A percentile compares a stretch with the other conserved stretches of the same genome.
Conservation (phyloP, 176 grass and related monocot species). For the Paspalum vaginatum region DNA sequence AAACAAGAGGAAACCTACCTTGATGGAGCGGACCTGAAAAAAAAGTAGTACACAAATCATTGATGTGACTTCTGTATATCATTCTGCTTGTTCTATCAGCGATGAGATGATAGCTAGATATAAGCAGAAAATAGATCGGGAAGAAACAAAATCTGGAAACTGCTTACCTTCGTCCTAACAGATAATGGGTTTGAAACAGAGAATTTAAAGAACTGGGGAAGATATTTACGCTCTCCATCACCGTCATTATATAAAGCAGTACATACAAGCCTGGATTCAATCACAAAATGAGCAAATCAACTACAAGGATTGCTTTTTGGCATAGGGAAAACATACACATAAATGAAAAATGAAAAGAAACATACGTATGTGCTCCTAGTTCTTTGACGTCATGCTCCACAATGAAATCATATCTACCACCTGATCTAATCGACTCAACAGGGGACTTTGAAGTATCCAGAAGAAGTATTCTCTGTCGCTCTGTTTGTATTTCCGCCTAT, state of each 20-base stretch:
- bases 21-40: conserved; percentile 90
- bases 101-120: conserved; percentile 11
- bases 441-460: conserved; percentile 91
- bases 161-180: conserved; percentile 96
- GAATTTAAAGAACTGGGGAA: conserved; percentile 99
- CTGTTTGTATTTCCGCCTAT: conserved; percentile 98
- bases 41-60: conserved; percentile 35
- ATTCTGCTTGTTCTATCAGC: conserved; percentile 30
- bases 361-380: conserved; percentile 86
- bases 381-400: conserved; percentile 99
- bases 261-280: conserved; percentile 86
- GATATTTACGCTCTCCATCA: conserved; percentile 95
- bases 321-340: conserved; percentile 7
- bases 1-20: conserved; percentile 78
- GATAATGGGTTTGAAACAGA: conserved; percentile 90
- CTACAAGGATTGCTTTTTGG: conserved; percentile 18
- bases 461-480: conserved; percentile 84
- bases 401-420: conserved; percentile 97
- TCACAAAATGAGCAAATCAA: conserved; percentile 42
- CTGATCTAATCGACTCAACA: conserved; percentile 91
- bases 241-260: conserved; percentile 95
- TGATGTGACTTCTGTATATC: conserved; percentile 10
- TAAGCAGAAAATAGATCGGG: not conserved
- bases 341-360: conserved; percentile 36
- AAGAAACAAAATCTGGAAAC: conserved; percentile 18